A percentile compares a stretch with the other conserved stretches of the same genome.
Evolutionary conservation across 352 stramenopile species (phyloP).

Genomic region (Phytophthora cactorum): DNA sequence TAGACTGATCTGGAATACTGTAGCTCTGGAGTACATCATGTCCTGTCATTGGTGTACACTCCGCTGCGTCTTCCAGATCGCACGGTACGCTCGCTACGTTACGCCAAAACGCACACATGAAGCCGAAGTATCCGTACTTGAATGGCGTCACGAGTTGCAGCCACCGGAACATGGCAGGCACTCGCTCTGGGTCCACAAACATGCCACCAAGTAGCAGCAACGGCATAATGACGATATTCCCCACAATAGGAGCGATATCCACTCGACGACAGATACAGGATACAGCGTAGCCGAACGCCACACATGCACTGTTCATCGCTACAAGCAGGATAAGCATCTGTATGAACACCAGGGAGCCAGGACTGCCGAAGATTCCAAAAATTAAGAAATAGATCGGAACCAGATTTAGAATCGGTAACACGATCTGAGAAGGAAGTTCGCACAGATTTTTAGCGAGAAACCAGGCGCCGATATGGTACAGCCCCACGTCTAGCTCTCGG

Average conservation of each 20-base stretch:
- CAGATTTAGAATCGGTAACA: slow-evolving; percentile 40
- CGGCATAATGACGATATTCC: slow-evolving; percentile 53
- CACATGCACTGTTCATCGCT: slow-evolving; percentile 40
- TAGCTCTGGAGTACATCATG: slow-evolving; percentile 48
- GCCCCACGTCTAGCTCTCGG: slow-evolving; percentile 40
- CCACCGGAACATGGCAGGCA: slow-evolving; percentile 48
- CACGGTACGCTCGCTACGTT: slow-evolving; percentile 37
- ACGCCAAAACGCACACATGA: slow-evolving; percentile 49
- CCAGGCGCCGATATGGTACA: slow-evolving; percentile 47
- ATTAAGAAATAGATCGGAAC: slow-evolving; percentile 47
- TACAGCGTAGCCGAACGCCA: slow-evolving; percentile 51
- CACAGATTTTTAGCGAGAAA: slow-evolving; percentile 55
- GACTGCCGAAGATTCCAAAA: slow-evolving; percentile 27
- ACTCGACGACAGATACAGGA: slow-evolving; percentile 45
- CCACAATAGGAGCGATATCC: slow-evolving; percentile 53
- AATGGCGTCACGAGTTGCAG: slow-evolving; percentile 52
- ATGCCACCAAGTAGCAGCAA: slow-evolving; percentile 55
- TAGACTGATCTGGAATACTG: slow-evolving; percentile 39
- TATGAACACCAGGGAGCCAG: slow-evolving; percentile 33
- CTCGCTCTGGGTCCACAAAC: slow-evolving; percentile 47
- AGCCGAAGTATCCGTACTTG: slow-evolving; percentile 57
- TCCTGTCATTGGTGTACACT: slow-evolving; percentile 43
- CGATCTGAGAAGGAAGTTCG: slow-evolving; percentile 39
- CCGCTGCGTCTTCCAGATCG: slow-evolving; percentile 14
- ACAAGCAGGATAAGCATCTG: slow-evolving; percentile 38